Percentiles rank a stretch among this genome's conserved stretches.
Conservation (phyloP, 1,139 yeast genomes). For the Geotrichum australiense region DNA sequence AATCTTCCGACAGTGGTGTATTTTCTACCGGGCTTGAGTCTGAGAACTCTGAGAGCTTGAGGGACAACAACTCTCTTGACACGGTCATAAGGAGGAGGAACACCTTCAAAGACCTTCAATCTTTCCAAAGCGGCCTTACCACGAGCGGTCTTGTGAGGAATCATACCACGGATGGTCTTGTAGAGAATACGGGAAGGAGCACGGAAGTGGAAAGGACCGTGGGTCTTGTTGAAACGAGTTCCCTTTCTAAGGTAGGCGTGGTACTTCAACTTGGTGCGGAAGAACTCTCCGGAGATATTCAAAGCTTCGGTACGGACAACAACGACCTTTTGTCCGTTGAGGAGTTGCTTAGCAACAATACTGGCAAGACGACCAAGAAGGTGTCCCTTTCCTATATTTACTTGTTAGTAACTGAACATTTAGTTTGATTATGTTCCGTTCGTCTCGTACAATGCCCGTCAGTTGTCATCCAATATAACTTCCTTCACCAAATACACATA, state of each 20-base stretch:
- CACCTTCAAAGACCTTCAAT: slow-evolving; percentile 99
- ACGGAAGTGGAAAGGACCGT: slow-evolving; percentile 99
- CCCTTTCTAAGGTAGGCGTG: slow-evolving; percentile 99
- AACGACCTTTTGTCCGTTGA: slow-evolving; percentile 97
- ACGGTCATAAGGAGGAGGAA: slow-evolving; percentile 99
- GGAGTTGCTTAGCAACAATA: slow-evolving; percentile 95
- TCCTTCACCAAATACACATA: no score
- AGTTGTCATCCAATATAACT: no score
- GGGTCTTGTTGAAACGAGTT: slow-evolving; percentile 96
- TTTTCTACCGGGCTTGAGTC: slow-evolving; percentile 99
- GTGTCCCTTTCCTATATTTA: slow-evolving; percentile 78
- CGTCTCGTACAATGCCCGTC: no score
- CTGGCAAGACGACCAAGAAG: slow-evolving; percentile 99
- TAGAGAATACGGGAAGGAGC: slow-evolving; percentile 99
- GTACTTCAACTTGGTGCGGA: slow-evolving; percentile 99
- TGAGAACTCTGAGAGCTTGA: slow-evolving; percentile 98
- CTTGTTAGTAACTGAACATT: slow-evolving; percentile 2
- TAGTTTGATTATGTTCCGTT: background rate
- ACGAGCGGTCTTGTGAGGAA: slow-evolving; percentile 99
- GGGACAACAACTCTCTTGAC: slow-evolving; percentile 99
- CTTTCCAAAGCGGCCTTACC: slow-evolving; percentile 99
- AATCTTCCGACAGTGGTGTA: slow-evolving; percentile 97
- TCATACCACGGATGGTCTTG: slow-evolving; percentile 99
- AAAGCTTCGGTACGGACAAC: slow-evolving; percentile 97
- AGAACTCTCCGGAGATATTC: slow-evolving; percentile 99